Base-by-base conservation (phyloP, 805 yeast species). In the Suhomyces sp. region DNA sequence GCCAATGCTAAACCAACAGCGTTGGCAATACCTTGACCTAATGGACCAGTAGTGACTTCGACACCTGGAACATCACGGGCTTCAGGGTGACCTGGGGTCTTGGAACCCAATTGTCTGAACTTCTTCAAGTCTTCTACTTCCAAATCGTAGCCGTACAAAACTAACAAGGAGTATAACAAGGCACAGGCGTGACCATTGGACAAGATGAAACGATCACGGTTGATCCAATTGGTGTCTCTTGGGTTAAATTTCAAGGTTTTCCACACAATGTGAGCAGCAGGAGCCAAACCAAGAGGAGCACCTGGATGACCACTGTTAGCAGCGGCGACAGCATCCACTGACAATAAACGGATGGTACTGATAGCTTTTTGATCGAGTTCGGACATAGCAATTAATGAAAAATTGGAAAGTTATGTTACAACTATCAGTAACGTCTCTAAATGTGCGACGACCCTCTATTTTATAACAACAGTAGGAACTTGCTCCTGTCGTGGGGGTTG, bases 301-400 rank as follows among this genome's bases (percentile, higher is more conserved):
- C 98, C 98, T 37, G 98, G 98, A 72, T 91, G 98, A 50, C 98
- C 98, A 42, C 96, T 83, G 69, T 91, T 84, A 54, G 97, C 91
- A 67, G 79, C 76, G 41, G 82, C 74, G 44, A 87, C 95, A 47
- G 85, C 80, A 63, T 91, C 98, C 36, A 85, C 86, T 22, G 98
- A 80, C 53, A 91, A 76, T 42, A 82, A 68, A 72, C 96, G 88
- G 71, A 91, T 85, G 52, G 98, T 87, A 74, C 77, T 74, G 66
- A 91, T 72, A 40, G 96, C 86, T 60, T 73, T 72, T 49, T 70
- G 71, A 64, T 90, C 95, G 54, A 85, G 26, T n/a, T 31, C 27
- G 14, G 22, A 68, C 33, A 63, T 51, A 53, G 56, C 51, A 30
- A 27, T 42, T n/a, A n/a, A n/a, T n/a, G n/a, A n/a, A n/a, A n/a